Evolutionary conservation across 2,329 filamentous ascomycete genomes (phyloP).

Genomic region (Xylariaceae sp.): DNA sequence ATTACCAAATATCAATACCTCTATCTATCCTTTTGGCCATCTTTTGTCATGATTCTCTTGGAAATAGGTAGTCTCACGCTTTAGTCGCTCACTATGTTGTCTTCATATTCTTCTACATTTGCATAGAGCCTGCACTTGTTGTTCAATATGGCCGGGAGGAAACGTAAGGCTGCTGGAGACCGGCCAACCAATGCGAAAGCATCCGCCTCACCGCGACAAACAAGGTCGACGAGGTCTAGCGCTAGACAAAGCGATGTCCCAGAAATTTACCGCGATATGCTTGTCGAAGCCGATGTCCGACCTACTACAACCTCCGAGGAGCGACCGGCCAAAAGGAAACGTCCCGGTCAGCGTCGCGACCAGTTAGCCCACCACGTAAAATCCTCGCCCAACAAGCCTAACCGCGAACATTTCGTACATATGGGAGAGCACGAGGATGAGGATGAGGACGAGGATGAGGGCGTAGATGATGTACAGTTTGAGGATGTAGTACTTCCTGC

Average conservation of each 20-base stretch:
- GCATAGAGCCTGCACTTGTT: neutral
- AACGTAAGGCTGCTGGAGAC: conserved; percentile 34
- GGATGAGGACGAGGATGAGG: conserved; percentile 44
- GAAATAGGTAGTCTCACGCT: neutral
- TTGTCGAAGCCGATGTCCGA: conserved; percentile 55
- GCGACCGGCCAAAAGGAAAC: conserved; percentile 51
- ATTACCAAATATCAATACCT: neutral
- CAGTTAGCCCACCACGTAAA: conserved; percentile 29
- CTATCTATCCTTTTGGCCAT: neutral
- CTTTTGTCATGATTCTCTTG: neutral
- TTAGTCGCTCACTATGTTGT: conserved; percentile 4
- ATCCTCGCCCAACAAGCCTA: conserved; percentile 2
- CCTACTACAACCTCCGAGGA: conserved; percentile 42
- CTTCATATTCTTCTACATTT: neutral
- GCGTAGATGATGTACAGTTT: conserved; percentile 54
- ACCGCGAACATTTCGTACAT: neutral
- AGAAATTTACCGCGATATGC: conserved; percentile 57
- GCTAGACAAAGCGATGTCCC: conserved; percentile 38
- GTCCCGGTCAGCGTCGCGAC: conserved; percentile 44
- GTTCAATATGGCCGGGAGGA: conserved; percentile 39
- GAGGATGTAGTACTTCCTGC: conserved; percentile 57
- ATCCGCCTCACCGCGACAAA: conserved; percentile 30
- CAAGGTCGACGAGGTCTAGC: conserved; percentile 39
- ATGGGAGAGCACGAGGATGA: conserved; percentile 1
- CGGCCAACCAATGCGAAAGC: conserved; percentile 28